Conservation (phyloP, 331 rosid genomes). For the Rhamnella rubrinervis region DNA sequence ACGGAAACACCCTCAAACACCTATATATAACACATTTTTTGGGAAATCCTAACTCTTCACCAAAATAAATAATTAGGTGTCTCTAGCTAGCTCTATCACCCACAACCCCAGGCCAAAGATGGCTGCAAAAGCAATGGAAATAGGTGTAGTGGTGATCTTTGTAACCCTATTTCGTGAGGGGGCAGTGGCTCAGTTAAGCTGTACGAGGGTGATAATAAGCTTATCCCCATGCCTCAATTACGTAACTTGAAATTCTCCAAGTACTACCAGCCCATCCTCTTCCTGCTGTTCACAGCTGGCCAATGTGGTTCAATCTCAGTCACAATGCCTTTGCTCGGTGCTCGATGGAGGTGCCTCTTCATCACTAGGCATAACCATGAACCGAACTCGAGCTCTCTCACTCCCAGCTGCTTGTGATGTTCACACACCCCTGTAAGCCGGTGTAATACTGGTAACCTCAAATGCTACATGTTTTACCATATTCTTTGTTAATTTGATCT, state of each 20-base stretch:
- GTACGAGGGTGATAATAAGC: constrained; percentile 45
- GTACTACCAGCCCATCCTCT: constrained; percentile 40
- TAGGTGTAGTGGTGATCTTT: constrained; percentile 29
- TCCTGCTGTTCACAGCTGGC: constrained; percentile 69
- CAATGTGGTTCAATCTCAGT: constrained; percentile 55
- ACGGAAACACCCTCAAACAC: not conserved
- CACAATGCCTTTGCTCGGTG: constrained; percentile 60
- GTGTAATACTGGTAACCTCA: constrained; percentile 40
- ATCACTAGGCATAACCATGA: constrained; percentile 49
- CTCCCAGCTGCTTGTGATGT: constrained; percentile 62
- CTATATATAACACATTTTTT: too few species aligned
- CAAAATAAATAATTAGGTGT: too few species aligned
- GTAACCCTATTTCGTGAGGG: constrained; percentile 28
- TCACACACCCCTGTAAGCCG: constrained; percentile 55
- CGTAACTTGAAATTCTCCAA: constrained; percentile 51
- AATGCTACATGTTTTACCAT: too few species aligned
- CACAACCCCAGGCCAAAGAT: constrained; percentile 17
- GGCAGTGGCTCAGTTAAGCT: constrained; percentile 54
- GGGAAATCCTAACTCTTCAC: too few species aligned
- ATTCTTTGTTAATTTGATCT: too few species aligned
- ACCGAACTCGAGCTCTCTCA: constrained; percentile 57
- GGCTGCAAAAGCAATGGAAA: constrained; percentile 32
- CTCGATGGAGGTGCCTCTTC: constrained; percentile 46
- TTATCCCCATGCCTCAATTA: constrained; percentile 56
- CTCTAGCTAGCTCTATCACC: too few species aligned